Conservation (phyloP, 2,329 filamentous ascomycete genomes). For the Cladosporium sp. region DNA sequence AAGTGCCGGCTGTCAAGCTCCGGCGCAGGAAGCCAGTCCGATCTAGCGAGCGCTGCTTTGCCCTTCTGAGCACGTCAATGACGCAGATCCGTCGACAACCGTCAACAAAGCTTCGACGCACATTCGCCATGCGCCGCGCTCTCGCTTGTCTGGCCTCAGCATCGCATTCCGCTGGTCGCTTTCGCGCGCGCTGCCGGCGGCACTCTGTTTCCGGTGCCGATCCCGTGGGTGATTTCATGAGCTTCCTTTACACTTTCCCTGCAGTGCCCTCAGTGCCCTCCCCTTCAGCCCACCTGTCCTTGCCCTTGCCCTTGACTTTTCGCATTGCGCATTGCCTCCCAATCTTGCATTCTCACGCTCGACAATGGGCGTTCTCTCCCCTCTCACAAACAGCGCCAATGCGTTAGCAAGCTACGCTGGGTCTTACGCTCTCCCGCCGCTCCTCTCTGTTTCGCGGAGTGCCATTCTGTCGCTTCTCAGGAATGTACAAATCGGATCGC, state of each 20-base stretch:
- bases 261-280: not conserved
- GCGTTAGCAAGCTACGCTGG: slow-evolving; percentile 38
- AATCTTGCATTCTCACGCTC: not conserved
- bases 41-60: not conserved
- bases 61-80: slow-evolving; percentile 12
- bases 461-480: slow-evolving; percentile 41
- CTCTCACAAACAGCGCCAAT: slow-evolving; percentile 33
- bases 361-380: slow-evolving; percentile 29
- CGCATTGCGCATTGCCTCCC: not conserved
- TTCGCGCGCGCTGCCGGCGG: not conserved
- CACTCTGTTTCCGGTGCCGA: not conserved
- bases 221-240: not conserved
- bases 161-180: not conserved
- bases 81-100: slow-evolving; percentile 9
- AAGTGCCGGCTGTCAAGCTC: not conserved
- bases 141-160: too few species aligned
- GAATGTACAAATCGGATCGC: slow-evolving; percentile 41
- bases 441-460: slow-evolving; percentile 41
- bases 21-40: not conserved
- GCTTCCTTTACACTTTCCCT: not conserved
- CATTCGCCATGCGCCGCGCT: not conserved
- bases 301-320: not conserved
- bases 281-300: not conserved
- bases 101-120: not conserved
- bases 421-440: slow-evolving; percentile 42